A percentile compares a stretch with the other conserved stretches of the same genome.
These are phyloP conservation scores for Ophiostoma fasciatum DNA, from an alignment of 2,329 filamentous ascomycete genomes.

Conservation along the genomic window DNA sequence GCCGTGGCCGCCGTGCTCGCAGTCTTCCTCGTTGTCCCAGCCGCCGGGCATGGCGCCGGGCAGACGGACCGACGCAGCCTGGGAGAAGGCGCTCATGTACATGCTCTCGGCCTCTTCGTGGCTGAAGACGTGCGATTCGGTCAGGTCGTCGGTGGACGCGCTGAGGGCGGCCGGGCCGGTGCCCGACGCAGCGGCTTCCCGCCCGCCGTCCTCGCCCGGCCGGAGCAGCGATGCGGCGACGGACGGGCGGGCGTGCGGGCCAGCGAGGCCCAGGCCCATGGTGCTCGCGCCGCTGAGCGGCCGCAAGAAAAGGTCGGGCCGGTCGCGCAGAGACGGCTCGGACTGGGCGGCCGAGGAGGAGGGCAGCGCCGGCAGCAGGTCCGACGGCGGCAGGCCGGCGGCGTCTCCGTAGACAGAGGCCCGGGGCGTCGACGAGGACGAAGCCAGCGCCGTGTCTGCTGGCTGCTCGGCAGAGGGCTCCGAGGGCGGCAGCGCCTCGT, in stretches of 20 bases:
- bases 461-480: neutral
- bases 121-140: slow-evolving; percentile 55
- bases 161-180: slow-evolving; percentile 16
- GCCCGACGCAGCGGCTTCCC: slow-evolving; percentile 10
- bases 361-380: neutral
- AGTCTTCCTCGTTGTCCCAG: slow-evolving; percentile 25
- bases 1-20: neutral
- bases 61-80: slow-evolving; percentile 21
- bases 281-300: too few relatives aligned
- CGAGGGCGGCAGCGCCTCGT: slow-evolving; percentile 13
- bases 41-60: slow-evolving; percentile 32
- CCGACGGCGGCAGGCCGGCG: neutral
- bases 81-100: slow-evolving; percentile 64
- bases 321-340: slow-evolving; percentile 20
- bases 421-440: slow-evolving; percentile 34
- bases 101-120: slow-evolving; percentile 75
- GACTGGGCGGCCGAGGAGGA: slow-evolving; percentile 16
- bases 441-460: slow-evolving; percentile 13
- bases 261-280: slow-evolving; percentile 3
- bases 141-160: slow-evolving; percentile 37
- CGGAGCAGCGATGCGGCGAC: too few relatives aligned
- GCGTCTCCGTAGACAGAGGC: slow-evolving; percentile 28
- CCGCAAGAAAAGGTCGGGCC: too few relatives aligned
- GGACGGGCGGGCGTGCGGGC: neutral
- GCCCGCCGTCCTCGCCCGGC: too few relatives aligned